Percentiles rank a stretch among this genome's conserved stretches.
Evolutionary conservation across 306 rosid genomes (phyloP).

Genomic region (Boehmeria nivea): DNA sequence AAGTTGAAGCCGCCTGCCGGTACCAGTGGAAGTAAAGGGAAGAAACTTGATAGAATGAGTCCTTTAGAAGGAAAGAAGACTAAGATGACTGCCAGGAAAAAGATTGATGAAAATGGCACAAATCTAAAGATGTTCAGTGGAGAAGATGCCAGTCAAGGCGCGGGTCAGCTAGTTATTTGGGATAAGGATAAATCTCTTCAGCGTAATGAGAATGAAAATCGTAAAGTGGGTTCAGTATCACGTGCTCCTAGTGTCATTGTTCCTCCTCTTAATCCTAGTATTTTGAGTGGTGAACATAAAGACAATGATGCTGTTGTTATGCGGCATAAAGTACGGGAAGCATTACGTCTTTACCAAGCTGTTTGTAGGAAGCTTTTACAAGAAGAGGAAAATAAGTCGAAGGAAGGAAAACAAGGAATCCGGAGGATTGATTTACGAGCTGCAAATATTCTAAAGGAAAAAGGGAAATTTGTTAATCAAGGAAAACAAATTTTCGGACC

Average conservation of each 20-base stretch:
- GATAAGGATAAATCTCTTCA: conserved; percentile 27
- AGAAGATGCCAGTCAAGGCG: conserved; percentile 24
- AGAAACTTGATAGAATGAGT: conserved; percentile 24
- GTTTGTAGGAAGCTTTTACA: conserved; percentile 70
- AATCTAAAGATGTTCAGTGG: conserved; percentile 26
- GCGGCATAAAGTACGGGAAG: conserved; percentile 63
- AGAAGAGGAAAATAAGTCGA: conserved; percentile 57
- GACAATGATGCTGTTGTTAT: conserved; percentile 36
- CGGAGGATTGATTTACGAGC: conserved; percentile 63
- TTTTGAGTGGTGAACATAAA: conserved; percentile 22
- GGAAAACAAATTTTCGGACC: conserved; percentile 63
- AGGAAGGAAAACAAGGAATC: conserved; percentile 19
- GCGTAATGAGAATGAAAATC: conserved; percentile 15
- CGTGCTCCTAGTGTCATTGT: conserved; percentile 26
- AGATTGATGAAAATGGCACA: conserved; percentile 19
- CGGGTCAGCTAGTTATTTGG: conserved; percentile 34
- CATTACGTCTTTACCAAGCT: conserved; percentile 66
- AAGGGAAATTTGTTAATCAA: conserved; percentile 48
- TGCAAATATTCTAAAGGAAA: conserved; percentile 48
- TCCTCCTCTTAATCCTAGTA: conserved; percentile 41
- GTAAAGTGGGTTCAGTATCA: conserved; percentile 21
- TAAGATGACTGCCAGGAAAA: conserved; percentile 31
- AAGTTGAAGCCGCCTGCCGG: conserved; percentile 24
- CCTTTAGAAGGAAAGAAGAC: conserved; percentile 24
- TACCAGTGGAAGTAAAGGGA: conserved; percentile 35